Percentiles rank a stretch among this genome's conserved stretches.
phyloP scores from a whole-genome alignment of 139 green algal genomes.

The Yamagishiella unicocca region DNA sequence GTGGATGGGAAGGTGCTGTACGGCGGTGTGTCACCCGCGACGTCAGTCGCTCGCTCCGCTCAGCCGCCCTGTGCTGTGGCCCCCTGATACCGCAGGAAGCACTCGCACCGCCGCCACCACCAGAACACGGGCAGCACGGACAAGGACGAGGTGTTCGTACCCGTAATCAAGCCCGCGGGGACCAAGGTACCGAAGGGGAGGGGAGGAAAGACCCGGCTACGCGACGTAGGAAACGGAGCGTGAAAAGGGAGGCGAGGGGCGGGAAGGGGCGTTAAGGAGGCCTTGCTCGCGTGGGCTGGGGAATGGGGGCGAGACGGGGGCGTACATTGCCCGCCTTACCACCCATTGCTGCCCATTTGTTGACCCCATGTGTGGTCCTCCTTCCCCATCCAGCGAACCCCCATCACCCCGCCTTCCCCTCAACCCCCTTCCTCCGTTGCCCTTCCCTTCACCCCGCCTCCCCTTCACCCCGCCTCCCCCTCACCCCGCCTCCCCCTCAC shows the following conservation, averaged over 20 bases:
- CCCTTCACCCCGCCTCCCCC: not conserved
- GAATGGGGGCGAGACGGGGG: too few relatives aligned
- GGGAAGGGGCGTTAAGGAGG: too few relatives aligned
- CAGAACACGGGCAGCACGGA: constrained; percentile 84
- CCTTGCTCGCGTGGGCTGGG: too few relatives aligned
- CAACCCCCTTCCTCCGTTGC: not conserved
- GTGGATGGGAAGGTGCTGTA: too few relatives aligned
- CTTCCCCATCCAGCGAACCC: too few relatives aligned
- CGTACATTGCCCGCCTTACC: too few relatives aligned
- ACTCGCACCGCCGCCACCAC: constrained; percentile 92
- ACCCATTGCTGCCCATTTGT: too few relatives aligned
- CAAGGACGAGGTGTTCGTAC: constrained; percentile 94
- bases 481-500: not conserved
- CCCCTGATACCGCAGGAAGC: constrained; percentile 80
- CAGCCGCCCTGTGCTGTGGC: not conserved
- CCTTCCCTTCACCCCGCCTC: not conserved
- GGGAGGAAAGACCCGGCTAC: not conserved
- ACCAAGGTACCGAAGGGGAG: not conserved
- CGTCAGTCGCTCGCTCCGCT: too few relatives aligned
- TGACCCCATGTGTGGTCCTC: too few relatives aligned
- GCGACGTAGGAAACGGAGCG: not conserved
- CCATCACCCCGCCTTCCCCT: not conserved
- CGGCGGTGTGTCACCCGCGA: too few relatives aligned
- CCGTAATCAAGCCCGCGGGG: constrained; percentile 35
- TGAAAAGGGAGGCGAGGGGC: too few relatives aligned